These are phyloP conservation scores for Verticillium nonalfalfae DNA, from an alignment of 2,329 filamentous ascomycete genomes.

Conservation along the genomic window DNA sequence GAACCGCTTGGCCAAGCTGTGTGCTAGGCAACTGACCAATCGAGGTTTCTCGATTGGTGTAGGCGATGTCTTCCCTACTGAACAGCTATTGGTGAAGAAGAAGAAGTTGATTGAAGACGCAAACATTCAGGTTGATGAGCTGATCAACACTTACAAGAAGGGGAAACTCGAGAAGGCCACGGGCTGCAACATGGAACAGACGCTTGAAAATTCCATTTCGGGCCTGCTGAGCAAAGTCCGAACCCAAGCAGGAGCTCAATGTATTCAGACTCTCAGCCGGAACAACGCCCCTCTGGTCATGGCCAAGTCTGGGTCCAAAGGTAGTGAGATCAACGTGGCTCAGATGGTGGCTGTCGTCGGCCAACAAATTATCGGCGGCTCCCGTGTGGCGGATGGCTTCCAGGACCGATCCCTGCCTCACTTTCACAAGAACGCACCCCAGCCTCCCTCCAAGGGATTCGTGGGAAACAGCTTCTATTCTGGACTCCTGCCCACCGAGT, in stretches of 20 bases:
- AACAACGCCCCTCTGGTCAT: conserved; percentile 94
- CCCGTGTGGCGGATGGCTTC: conserved; percentile 91
- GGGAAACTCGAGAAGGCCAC: conserved; percentile 80
- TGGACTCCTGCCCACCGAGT: conserved; percentile 83
- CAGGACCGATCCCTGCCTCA: conserved; percentile 92
- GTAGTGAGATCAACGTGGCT: conserved; percentile 94
- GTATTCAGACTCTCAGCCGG: conserved; percentile 81
- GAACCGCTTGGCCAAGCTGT: conserved; percentile 89
- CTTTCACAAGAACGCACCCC: conserved; percentile 86
- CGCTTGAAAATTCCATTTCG: conserved; percentile 83
- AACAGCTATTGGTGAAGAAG: conserved; percentile 65
- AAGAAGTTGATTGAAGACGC: conserved; percentile 69
- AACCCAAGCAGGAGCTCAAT: conserved; percentile 83
- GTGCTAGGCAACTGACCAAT: conserved; percentile 80
- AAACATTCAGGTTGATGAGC: conserved; percentile 73
- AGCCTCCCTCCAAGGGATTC: conserved; percentile 94
- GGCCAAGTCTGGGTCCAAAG: conserved; percentile 96
- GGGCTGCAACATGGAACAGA: conserved; percentile 87
- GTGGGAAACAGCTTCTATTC: conserved; percentile 97
- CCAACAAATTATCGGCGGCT: conserved; percentile 93
- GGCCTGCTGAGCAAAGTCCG: conserved; percentile 89
- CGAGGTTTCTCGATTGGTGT: conserved; percentile 95
- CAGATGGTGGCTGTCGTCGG: conserved; percentile 98
- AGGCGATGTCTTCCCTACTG: conserved; percentile 83
- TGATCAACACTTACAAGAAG: conserved; percentile 73